phyloP scores from a whole-genome alignment of 768 basidiomycete genomes.

The Lactarius hatsudake region DNA sequence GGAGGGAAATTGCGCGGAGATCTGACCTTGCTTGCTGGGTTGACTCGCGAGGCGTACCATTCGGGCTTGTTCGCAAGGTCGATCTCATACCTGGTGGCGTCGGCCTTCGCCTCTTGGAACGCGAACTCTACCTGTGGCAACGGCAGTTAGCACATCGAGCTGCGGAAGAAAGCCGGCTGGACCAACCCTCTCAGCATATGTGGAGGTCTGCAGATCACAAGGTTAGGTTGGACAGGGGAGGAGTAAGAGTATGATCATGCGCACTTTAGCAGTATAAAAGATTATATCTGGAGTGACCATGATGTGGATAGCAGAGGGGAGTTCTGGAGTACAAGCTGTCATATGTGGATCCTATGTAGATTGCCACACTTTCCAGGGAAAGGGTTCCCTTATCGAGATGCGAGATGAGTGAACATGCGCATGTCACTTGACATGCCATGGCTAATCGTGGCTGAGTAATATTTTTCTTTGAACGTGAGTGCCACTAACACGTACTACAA shows the following conservation, averaged over 20 bases:
- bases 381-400: no score
- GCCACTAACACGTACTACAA: no score
- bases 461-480: no score
- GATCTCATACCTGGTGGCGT: constrained; percentile 50
- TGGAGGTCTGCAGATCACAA: constrained; percentile 43
- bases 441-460: no score
- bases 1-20: not conserved
- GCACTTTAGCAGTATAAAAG: constrained; percentile 37
- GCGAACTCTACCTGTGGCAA: constrained; percentile 51
- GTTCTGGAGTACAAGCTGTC: not conserved
- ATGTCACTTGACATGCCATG: no score
- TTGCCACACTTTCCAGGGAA: no score
- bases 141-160: not conserved
- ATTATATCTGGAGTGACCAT: constrained; percentile 34
- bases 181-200: constrained; percentile 52
- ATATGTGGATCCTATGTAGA: not conserved
- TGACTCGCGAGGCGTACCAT: constrained; percentile 61
- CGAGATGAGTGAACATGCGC: no score
- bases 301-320: not conserved
- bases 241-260: not conserved
- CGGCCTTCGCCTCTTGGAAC: constrained; percentile 49
- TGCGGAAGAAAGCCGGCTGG: no score
- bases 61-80: constrained; percentile 61
- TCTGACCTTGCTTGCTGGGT: constrained; percentile 58
- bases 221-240: not conserved